Evolutionary conservation across 2,329 filamentous ascomycete genomes (phyloP).

Genomic region (Diaporthe caulivora): DNA sequence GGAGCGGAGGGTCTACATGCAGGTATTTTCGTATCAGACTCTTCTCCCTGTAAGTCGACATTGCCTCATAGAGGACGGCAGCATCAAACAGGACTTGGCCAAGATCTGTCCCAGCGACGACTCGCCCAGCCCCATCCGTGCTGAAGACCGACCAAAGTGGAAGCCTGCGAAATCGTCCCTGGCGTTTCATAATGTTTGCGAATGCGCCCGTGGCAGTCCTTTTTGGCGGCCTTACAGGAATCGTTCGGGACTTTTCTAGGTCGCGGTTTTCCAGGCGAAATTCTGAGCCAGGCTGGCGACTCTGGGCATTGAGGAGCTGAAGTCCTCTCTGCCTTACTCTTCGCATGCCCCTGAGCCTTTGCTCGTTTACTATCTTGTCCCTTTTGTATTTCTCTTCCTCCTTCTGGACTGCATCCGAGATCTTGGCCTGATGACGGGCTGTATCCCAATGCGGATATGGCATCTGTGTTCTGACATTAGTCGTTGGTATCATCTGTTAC

Average conservation of each 20-base stretch:
- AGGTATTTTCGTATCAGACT: constrained; percentile 51
- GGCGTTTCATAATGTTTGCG: constrained; percentile 39
- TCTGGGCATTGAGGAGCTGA: constrained; percentile 35
- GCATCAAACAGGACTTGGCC: constrained; percentile 50
- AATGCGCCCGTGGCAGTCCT: constrained; percentile 34
- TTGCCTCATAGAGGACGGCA: constrained; percentile 52
- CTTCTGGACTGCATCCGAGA: constrained; percentile 34
- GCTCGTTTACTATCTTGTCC: constrained; percentile 31
- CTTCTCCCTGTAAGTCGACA: constrained; percentile 52
- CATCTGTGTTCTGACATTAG: constrained; percentile 46
- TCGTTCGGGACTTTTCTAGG: neutral
- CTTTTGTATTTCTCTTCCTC: constrained; percentile 33
- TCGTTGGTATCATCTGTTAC: rapidly evolving
- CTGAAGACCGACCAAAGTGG: constrained; percentile 25
- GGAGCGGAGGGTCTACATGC: constrained; percentile 50
- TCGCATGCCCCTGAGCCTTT: constrained; percentile 27
- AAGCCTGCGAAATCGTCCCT: constrained; percentile 31
- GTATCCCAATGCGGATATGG: constrained; percentile 58
- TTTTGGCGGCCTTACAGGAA: neutral
- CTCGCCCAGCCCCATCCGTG: constrained; percentile 28
- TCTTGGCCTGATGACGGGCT: constrained; percentile 38
- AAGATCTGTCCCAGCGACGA: constrained; percentile 38
- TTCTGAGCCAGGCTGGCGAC: constrained; percentile 34
- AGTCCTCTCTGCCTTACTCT: constrained; percentile 36
- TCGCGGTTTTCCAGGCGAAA: constrained; percentile 36